Conservation (phyloP, 1,284 basidiomycete genomes). For the Lentinus polychrous region DNA sequence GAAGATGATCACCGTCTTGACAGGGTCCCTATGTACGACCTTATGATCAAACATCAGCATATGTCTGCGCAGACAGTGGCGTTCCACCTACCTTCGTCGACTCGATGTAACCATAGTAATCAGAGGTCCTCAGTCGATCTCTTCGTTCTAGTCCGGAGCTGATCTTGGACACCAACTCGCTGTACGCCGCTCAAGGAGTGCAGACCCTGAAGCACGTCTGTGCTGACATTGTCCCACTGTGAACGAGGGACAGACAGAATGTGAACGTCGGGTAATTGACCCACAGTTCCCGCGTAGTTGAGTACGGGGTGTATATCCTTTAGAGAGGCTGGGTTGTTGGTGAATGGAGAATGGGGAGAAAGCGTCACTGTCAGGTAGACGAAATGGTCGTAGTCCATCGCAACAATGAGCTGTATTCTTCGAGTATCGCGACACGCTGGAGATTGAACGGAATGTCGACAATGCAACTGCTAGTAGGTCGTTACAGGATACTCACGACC, state of each 20-base stretch:
- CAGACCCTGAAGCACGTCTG: conserved; percentile 16
- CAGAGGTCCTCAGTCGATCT: too few relatives aligned
- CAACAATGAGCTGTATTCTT: conserved; percentile 14
- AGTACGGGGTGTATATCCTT: conserved; percentile 18
- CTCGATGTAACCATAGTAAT: too few relatives aligned
- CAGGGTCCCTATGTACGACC: too few relatives aligned
- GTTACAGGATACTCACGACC: too few relatives aligned
- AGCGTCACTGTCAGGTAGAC: conserved; percentile 24
- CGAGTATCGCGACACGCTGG: too few relatives aligned
- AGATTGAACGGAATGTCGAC: too few relatives aligned
- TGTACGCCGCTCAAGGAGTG: conserved; percentile 20
- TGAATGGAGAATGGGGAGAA: conserved; percentile 17
- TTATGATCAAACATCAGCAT: too few relatives aligned
- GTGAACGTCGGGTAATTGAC: conserved; percentile 24
- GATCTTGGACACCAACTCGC: conserved; percentile 22
- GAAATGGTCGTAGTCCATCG: conserved; percentile 19
- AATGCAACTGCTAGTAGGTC: too few relatives aligned
- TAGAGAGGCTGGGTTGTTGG: conserved; percentile 17
- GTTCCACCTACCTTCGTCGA: too few relatives aligned
- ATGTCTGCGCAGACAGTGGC: too few relatives aligned
- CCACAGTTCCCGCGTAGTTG: conserved; percentile 21
- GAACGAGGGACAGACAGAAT: conserved; percentile 22
- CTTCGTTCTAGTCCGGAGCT: conserved; percentile 18
- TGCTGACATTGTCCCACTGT: conserved; percentile 17
- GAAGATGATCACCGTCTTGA: too few relatives aligned